These are phyloP conservation scores for Sphaceloma murrayae DNA, from an alignment of 2,329 filamentous ascomycete genomes.

Conservation along the genomic window DNA sequence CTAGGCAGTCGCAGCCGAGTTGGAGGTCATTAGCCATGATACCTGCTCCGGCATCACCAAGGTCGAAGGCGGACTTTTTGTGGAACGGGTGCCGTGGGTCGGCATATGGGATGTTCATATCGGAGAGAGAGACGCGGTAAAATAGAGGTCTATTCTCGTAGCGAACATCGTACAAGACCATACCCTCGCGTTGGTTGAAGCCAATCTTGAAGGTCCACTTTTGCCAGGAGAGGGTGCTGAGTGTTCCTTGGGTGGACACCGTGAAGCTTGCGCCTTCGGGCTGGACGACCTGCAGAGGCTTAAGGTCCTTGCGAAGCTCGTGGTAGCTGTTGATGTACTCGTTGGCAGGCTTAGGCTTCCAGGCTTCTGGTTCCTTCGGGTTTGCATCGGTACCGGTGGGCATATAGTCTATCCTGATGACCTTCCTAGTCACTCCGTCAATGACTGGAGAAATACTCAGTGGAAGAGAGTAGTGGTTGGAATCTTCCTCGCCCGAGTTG, in stretches of 20 bases:
- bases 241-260: conserved; percentile 43
- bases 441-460: conserved; percentile 59
- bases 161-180: conserved; percentile 56
- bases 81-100: conserved; percentile 60
- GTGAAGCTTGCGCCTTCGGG: conserved; percentile 56
- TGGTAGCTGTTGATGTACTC: conserved; percentile 59
- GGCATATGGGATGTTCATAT: conserved; percentile 56
- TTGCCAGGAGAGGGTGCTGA: conserved; percentile 53
- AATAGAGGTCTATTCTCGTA: conserved; percentile 49
- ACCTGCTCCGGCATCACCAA: conserved; percentile 57
- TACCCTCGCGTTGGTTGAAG: conserved; percentile 55
- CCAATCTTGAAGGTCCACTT: conserved; percentile 55
- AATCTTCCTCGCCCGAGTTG: conserved; percentile 51
- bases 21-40: conserved; percentile 60
- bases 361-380: conserved; percentile 46
- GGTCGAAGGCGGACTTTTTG: conserved; percentile 61
- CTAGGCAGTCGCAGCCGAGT: conserved; percentile 61
- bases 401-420: conserved; percentile 59
- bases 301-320: conserved; percentile 50
- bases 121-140: conserved; percentile 55
- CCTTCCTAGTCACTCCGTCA: conserved; percentile 51
- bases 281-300: conserved; percentile 55
- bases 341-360: conserved; percentile 49
- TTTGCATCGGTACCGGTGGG: conserved; percentile 57
- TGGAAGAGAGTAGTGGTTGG: conserved; percentile 60